Percentiles rank a stretch among this genome's conserved stretches.
phyloP scores from a whole-genome alignment of 2,329 filamentous ascomycete genomes.

The Claviceps capensis region DNA sequence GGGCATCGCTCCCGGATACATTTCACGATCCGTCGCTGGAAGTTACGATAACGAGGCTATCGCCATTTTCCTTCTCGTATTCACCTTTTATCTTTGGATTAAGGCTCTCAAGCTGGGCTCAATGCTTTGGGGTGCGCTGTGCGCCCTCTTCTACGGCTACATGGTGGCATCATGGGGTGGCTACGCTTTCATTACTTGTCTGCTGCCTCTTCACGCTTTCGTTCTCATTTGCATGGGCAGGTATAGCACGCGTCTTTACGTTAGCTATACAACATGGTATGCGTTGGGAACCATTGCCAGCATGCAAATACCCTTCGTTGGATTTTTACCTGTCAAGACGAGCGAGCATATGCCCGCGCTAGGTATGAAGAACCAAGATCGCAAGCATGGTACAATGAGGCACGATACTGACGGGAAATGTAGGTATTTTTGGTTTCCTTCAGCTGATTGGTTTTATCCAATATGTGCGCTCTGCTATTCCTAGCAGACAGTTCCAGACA shows the following conservation, averaged over 20 bases:
- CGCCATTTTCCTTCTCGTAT: slow-evolving; percentile 95
- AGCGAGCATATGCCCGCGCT: slow-evolving; percentile 98
- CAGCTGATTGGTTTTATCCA: slow-evolving; percentile 89
- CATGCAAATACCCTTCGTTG: slow-evolving; percentile 99
- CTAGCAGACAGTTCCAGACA: slow-evolving; percentile 86
- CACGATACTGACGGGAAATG: slow-evolving; percentile 6
- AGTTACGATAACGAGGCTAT: slow-evolving; percentile 99
- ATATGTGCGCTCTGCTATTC: slow-evolving; percentile 76
- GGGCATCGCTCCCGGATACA: slow-evolving; percentile 95
- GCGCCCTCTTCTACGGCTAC: slow-evolving; percentile 96
- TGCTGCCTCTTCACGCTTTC: slow-evolving; percentile 87
- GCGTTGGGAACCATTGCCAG: slow-evolving; percentile 88
- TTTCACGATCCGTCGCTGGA: slow-evolving; percentile 91
- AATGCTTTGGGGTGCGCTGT: slow-evolving; percentile 89
- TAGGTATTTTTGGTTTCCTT: slow-evolving; percentile 87
- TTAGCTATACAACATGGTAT: slow-evolving; percentile 97
- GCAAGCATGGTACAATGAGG: slow-evolving; percentile 3
- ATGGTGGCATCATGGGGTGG: slow-evolving; percentile 99
- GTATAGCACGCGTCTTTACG: slow-evolving; percentile 87
- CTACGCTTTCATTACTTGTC: slow-evolving; percentile 97
- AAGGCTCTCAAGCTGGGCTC: slow-evolving; percentile 95
- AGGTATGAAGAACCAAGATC: slow-evolving; percentile 39
- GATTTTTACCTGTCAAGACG: slow-evolving; percentile 89
- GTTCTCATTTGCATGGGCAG: slow-evolving; percentile 93
- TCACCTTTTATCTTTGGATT: slow-evolving; percentile 98